Evolutionary conservation across 371 early-diverging fungal genomes (phyloP), one percentile per base, ranked within the genome.

Genomic region (Rhizopus sp.): DNA sequence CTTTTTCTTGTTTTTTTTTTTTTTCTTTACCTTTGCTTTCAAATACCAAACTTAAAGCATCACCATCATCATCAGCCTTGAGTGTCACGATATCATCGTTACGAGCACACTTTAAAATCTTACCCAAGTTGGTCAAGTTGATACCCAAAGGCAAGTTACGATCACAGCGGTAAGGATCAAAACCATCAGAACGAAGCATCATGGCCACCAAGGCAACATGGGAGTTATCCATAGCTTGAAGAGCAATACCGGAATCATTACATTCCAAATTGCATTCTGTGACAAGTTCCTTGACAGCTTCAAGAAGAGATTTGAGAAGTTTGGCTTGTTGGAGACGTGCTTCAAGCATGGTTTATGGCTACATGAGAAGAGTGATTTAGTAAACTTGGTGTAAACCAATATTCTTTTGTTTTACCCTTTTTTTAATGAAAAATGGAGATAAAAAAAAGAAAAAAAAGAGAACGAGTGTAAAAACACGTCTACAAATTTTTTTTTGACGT

Each of bases 201-300:
- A 98, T 85, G 31, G 95, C 83, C 7, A 95, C 95, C 53, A 99
- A 85, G 17, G 97, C 96, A 13, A 99, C 96, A 78, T 99, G 98
- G 39, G 96, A 90, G 82, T 89, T 93, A 80, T 99, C 99, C 98
- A 99, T 99, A 52, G 97, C 96, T 82, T 99, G 99, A n/a, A 99
- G 85, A 32, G 92, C 85, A 60, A 99, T 92, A 62, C 99, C 99
- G 40, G 89, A 80, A 62, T 97, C 96, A 50, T 85, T 91, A 78
- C 97, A 97, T 72, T 99, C 98, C 82, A 98, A 95, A 86, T 99
- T 99, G 72, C 92, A 94, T 71, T 99, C 96, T 16, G 88, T 85
- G 54, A 99, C 96, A 53, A 99, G 85, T 65, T 99, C 99, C 81
- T 93, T 95, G 78, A 99, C 79, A 55, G 98, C 95, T 68, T 99